These are phyloP conservation scores for Diaporthe vaccinii DNA, from an alignment of 2,329 filamentous ascomycete genomes.

Conservation along the genomic window DNA sequence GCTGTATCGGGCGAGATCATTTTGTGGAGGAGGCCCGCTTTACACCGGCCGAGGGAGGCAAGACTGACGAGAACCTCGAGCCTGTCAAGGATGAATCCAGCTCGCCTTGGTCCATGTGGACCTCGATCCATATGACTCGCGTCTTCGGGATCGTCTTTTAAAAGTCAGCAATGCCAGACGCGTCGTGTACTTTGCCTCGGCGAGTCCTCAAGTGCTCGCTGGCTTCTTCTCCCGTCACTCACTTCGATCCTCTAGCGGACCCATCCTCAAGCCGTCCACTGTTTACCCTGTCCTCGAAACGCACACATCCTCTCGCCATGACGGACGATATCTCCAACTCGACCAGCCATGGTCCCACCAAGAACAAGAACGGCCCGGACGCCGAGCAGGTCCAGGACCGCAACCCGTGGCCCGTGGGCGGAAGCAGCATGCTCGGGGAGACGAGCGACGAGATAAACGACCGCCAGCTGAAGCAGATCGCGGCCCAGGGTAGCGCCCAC, in stretches of 20 bases:
- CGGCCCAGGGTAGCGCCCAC: slow-evolving; percentile 59
- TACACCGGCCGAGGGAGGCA: slow-evolving; percentile 15
- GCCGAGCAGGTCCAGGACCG: slow-evolving; percentile 24
- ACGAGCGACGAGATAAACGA: slow-evolving; percentile 28
- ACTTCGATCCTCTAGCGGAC: neutral
- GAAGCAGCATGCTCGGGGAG: slow-evolving; percentile 29
- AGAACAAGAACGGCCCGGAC: slow-evolving; percentile 28
- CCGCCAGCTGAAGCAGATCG: slow-evolving; percentile 54
- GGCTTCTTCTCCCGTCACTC: slow-evolving; percentile 10
- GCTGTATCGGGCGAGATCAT: slow-evolving; percentile 26
- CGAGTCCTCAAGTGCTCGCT: slow-evolving; percentile 21
- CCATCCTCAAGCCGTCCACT: neutral
- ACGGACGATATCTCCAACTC: slow-evolving; percentile 13
- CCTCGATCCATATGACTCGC: slow-evolving; percentile 27
- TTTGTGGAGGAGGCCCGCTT: slow-evolving; percentile 23
- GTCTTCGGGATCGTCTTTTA: slow-evolving; percentile 14
- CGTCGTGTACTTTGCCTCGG: slow-evolving; percentile 4
- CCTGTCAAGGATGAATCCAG: slow-evolving; percentile 7
- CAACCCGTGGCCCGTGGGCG: slow-evolving; percentile 11
- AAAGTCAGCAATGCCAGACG: slow-evolving; percentile 17
- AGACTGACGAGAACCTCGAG: slow-evolving; percentile 19
- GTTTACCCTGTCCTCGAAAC: neutral
- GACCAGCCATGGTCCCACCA: slow-evolving; percentile 20
- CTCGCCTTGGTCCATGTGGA: slow-evolving; percentile 21
- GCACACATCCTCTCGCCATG: neutral